Percentiles rank a stretch among this genome's conserved stretches.
Evolutionary conservation across 768 basidiomycete genomes (phyloP).

Genomic region (Boletus vermiculosoides): DNA sequence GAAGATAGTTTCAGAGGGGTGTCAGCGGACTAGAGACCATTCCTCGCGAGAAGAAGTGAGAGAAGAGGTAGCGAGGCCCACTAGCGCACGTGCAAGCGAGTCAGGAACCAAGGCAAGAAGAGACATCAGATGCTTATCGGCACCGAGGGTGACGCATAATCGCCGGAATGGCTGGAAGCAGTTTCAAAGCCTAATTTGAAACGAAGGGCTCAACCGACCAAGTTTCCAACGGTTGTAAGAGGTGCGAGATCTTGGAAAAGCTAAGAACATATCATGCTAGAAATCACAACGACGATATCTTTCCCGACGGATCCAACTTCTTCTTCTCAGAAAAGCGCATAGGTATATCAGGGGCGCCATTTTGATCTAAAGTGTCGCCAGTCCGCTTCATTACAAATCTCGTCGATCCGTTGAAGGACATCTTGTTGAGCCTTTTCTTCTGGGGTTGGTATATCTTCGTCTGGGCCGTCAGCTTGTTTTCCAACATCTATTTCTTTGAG

Average conservation of each 20-base stretch:
- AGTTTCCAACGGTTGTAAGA: conserved; percentile 91
- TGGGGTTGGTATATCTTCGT: not conserved
- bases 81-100: conserved; percentile 34
- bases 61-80: conserved; percentile 94
- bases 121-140: conserved; percentile 51
- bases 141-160: conserved; percentile 81
- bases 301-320: conserved; percentile 79
- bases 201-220: conserved; percentile 45
- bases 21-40: conserved; percentile 89
- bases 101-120: not conserved
- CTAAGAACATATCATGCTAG: conserved; percentile 29
- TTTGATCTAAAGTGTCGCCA: conserved; percentile 36
- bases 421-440: conserved; percentile 19
- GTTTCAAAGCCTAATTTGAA: not conserved
- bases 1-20: conserved; percentile 83
- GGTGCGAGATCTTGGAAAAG: conserved; percentile 60
- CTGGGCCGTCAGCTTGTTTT: conserved; percentile 15
- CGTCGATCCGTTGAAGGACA: not conserved
- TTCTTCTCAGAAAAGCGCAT: conserved; percentile 80
- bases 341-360: conserved; percentile 68
- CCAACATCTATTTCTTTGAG: conserved; percentile 47
- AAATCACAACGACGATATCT: conserved; percentile 33
- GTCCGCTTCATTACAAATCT: conserved; percentile 35
- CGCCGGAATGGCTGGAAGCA: conserved; percentile 80
- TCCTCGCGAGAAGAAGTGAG: conserved; percentile 87